These are phyloP conservation scores for Dipodascus geniculatus DNA, from an alignment of 805 yeast species.

Conservation along the genomic window DNA sequence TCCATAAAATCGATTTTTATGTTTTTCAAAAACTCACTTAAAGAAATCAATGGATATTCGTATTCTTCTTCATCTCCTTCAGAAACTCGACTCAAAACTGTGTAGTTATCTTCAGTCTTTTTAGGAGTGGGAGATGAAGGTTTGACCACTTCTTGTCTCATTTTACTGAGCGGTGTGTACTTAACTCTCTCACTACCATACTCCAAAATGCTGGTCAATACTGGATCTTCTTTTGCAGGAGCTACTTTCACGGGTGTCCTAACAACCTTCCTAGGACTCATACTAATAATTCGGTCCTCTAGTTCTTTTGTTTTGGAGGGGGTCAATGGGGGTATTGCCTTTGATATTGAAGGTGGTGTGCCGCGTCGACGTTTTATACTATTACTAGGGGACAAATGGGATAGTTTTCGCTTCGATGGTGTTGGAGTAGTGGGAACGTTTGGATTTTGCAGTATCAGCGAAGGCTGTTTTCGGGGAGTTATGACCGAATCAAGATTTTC, in stretches of 20 bases:
- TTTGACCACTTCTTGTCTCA: not conserved
- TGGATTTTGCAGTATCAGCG: not conserved
- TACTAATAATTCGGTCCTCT: not conserved
- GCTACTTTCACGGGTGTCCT: not conserved
- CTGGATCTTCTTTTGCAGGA: not conserved
- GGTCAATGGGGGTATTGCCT: not conserved
- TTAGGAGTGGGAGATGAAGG: not conserved
- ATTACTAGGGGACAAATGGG: not conserved
- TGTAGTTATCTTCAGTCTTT: not conserved
- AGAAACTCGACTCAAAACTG: not conserved
- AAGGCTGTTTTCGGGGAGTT: not conserved
- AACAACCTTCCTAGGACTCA: not conserved
- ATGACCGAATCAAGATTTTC: not conserved
- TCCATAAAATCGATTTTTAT: constrained; percentile 22
- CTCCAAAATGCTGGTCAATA: not conserved
- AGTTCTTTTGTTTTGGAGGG: not conserved
- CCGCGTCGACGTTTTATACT: not conserved
- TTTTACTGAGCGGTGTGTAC: not conserved
- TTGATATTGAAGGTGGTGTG: not conserved
- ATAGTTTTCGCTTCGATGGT: not conserved
- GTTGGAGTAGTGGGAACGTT: not conserved
- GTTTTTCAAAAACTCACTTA: constrained; percentile 18
- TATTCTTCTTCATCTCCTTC: not conserved
- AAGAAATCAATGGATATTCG: constrained; percentile 9
- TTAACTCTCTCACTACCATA: not conserved